Evolutionary conservation across 768 basidiomycete species (phyloP), one percentile per base, ranked within the genome.

Genomic region (Exidia glandulosa): DNA sequence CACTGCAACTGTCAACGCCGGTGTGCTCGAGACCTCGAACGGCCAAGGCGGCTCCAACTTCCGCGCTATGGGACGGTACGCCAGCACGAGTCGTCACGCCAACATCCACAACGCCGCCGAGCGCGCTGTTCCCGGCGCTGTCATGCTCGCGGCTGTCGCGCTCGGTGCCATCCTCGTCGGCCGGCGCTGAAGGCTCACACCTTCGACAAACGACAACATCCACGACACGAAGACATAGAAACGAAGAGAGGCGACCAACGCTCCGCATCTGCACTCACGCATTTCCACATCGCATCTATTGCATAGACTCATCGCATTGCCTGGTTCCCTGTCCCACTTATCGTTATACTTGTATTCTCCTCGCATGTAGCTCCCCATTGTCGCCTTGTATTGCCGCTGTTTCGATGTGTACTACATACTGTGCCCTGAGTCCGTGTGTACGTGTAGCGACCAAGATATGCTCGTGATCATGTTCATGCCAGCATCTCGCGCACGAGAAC

Each of bases 11-110:
- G 71, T 87, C 23, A 77, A 83, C 66, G 74, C 79, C 0, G 63
- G 71, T 3, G 77, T 78, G 1, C 70, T 90, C 23, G 79, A 79
- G 57, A 85, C 81, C 9, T 82, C 81, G 48, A 91, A 90, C 66
- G 89, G 79, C 1, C 73, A 78, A 57, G 70, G 69, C 45, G 75
- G 75, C 16, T 63, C 67, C 23, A 66, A 69, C 32, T 45, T 13
- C 41, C 41, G 41, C 41, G 19, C 16, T 14, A 45, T 45, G 41
- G 41, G 41, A 14, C 41, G 41, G 19, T 45, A 19, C 41, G 41
- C 41, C 19, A 45, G 41, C 41, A 45, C 41, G 16, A 45, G 41
- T 19, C 41, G 41, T 6, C 41, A 45, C 41, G 41, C 41, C 12
- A 45, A 19, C 41, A 6, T 45, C 12, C 41, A 45, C 41, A 45